phyloP scores from a whole-genome alignment of 2,329 filamentous ascomycete genomes.

The Drechslera avenae region DNA sequence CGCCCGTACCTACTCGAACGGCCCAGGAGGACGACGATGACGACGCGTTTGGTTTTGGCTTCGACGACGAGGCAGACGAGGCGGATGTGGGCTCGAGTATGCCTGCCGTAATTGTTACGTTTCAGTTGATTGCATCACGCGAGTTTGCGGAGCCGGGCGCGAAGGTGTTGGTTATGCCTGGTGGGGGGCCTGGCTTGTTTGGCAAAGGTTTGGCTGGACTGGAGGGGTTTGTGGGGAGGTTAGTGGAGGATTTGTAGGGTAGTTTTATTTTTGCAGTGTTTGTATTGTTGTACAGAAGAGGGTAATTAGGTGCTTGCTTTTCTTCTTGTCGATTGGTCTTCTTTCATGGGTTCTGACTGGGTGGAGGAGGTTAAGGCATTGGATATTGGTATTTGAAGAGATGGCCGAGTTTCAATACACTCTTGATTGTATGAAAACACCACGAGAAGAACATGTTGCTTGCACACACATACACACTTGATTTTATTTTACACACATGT shows the following conservation, averaged over 20 bases:
- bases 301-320: background rate
- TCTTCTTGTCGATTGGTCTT: too few species aligned
- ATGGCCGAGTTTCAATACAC: too few species aligned
- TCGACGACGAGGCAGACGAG: slow-evolving; percentile 53
- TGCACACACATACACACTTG: too few species aligned
- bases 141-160: slow-evolving; percentile 77
- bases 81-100: slow-evolving; percentile 33
- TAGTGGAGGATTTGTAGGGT: slow-evolving; percentile 44
- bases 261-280: background rate
- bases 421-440: too few species aligned
- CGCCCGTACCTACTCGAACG: too few species aligned
- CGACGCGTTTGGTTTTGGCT: slow-evolving; percentile 63
- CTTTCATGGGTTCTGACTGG: too few species aligned
- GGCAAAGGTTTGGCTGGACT: slow-evolving; percentile 63
- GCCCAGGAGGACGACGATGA: slow-evolving; percentile 30
- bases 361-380: too few species aligned
- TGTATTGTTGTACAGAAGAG: background rate
- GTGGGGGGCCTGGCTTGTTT: slow-evolving; percentile 64
- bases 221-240: slow-evolving; percentile 73
- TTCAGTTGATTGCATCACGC: slow-evolving; percentile 70
- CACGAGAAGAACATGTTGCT: too few species aligned
- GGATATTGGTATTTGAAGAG: too few species aligned
- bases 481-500: too few species aligned
- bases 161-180: slow-evolving; percentile 72
- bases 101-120: slow-evolving; percentile 57